Conservation (phyloP, 768 basidiomycete species). For the Multifurca ochricompacta region DNA sequence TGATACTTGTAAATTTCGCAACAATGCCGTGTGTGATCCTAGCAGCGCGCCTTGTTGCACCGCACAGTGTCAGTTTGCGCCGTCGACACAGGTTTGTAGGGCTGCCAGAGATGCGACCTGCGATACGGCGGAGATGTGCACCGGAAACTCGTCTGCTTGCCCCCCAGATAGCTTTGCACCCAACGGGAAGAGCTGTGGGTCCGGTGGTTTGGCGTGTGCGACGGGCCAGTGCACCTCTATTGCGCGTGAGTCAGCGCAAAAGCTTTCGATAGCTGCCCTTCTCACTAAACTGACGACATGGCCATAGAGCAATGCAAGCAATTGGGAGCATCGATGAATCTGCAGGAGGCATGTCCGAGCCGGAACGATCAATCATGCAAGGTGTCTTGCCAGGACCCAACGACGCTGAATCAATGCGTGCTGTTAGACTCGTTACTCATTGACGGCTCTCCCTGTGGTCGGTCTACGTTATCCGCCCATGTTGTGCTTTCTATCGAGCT, state of each 20-base stretch:
- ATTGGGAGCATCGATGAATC: conserved; percentile 63
- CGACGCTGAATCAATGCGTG: conserved; percentile 50
- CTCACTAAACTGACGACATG: conserved; percentile 9
- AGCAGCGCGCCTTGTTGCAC: conserved; percentile 72
- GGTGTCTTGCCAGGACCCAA: conserved; percentile 75
- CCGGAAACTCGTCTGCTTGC: conserved; percentile 65
- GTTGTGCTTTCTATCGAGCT: conserved; percentile 11
- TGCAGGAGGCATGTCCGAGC: conserved; percentile 58
- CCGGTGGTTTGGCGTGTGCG: conserved; percentile 59
- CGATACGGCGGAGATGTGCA: conserved; percentile 67
- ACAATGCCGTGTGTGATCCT: conserved; percentile 72
- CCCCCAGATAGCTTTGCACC: conserved; percentile 53
- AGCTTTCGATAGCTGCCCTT: background rate
- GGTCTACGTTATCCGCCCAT: conserved; percentile 24
- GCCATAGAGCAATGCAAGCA: conserved; percentile 63
- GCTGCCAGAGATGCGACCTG: conserved; percentile 57
- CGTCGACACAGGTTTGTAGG: conserved; percentile 59
- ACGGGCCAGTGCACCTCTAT: conserved; percentile 73
- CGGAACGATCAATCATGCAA: conserved; percentile 60
- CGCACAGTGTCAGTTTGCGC: conserved; percentile 58
- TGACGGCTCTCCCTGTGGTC: conserved; percentile 81
- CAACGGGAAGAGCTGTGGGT: conserved; percentile 67
- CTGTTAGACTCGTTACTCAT: conserved; percentile 62
- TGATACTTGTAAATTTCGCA: conserved; percentile 64
- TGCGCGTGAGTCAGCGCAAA: conserved; percentile 39